Conservation (phyloP, 257 asterid genomes). For the Forsythia suspensa region DNA sequence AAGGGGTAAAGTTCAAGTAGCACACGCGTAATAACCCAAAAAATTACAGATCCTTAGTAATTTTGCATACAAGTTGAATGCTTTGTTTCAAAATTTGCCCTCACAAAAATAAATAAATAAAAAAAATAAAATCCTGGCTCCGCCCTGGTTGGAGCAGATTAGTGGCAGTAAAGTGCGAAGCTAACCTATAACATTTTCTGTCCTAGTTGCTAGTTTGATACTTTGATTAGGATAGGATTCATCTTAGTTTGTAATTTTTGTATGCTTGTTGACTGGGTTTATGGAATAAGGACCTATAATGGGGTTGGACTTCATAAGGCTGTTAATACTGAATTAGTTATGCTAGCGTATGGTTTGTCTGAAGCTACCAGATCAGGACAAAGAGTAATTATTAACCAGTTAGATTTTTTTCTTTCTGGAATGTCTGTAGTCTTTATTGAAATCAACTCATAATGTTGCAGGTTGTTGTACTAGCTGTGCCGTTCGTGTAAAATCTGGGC, state of each 20-base stretch:
- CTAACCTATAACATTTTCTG: too few relatives aligned
- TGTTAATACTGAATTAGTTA: background rate
- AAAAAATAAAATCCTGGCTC: too few relatives aligned
- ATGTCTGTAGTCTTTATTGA: background rate
- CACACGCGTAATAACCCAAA: too few relatives aligned
- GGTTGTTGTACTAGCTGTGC: conserved; percentile 99
- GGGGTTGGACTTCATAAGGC: background rate
- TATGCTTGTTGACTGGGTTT: background rate
- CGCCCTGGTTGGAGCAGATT: background rate
- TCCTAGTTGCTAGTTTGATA: background rate
- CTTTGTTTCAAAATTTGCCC: too few relatives aligned
- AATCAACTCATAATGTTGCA: conserved; percentile 31
- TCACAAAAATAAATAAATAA: too few relatives aligned
- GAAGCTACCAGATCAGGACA: background rate
- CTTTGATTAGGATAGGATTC: too few relatives aligned
- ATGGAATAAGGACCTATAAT: background rate
- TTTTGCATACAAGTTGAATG: too few relatives aligned
- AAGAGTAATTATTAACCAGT: background rate
- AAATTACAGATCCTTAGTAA: too few relatives aligned
- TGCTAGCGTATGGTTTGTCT: background rate
- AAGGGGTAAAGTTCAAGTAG: too few relatives aligned
- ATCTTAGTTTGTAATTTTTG: background rate
- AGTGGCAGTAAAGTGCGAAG: background rate
- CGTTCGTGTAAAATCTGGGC: conserved; percentile 88
- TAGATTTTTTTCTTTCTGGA: background rate